Conservation (phyloP, 1,284 basidiomycete genomes). For the Tetrapyrgos nigripes region DNA sequence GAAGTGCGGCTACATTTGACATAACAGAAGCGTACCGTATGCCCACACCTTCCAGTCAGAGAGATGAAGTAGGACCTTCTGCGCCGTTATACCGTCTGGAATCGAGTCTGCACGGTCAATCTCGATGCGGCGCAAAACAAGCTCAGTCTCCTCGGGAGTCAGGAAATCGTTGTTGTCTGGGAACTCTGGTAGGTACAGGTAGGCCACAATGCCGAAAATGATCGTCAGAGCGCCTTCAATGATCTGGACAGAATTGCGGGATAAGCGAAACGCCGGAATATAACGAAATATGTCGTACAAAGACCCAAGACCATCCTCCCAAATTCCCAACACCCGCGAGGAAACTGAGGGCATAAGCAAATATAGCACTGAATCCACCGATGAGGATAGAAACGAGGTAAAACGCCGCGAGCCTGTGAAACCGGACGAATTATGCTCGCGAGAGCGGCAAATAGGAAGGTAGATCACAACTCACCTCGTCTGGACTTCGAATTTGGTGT, state of each 20-base stretch:
- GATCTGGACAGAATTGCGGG: conserved; percentile 34
- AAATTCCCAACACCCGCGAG: conserved; percentile 44
- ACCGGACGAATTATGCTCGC: background rate
- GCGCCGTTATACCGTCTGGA: conserved; percentile 44
- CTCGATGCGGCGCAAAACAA: conserved; percentile 48
- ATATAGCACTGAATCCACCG: conserved; percentile 51
- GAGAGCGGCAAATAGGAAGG: background rate
- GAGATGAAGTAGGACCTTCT: conserved; percentile 44
- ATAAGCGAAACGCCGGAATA: background rate
- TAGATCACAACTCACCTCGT: conserved; percentile 37
- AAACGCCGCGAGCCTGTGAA: conserved; percentile 46
- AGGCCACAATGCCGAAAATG: conserved; percentile 43
- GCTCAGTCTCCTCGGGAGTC: conserved; percentile 41
- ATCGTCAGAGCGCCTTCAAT: conserved; percentile 53
- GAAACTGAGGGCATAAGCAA: conserved; percentile 47
- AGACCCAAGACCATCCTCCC: conserved; percentile 56
- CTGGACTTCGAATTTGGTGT: conserved; percentile 53
- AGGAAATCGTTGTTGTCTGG: conserved; percentile 53
- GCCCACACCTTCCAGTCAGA: conserved; percentile 54
- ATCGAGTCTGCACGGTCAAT: conserved; percentile 52
- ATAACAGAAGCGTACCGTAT: conserved; percentile 35
- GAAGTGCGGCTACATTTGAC: background rate
- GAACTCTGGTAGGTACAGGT: conserved; percentile 49
- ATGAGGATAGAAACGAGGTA: conserved; percentile 47
- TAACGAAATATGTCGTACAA: conserved; percentile 37